These are phyloP conservation scores for Candida nonsorbophila DNA, from an alignment of 805 yeast species.

Conservation along the genomic window DNA sequence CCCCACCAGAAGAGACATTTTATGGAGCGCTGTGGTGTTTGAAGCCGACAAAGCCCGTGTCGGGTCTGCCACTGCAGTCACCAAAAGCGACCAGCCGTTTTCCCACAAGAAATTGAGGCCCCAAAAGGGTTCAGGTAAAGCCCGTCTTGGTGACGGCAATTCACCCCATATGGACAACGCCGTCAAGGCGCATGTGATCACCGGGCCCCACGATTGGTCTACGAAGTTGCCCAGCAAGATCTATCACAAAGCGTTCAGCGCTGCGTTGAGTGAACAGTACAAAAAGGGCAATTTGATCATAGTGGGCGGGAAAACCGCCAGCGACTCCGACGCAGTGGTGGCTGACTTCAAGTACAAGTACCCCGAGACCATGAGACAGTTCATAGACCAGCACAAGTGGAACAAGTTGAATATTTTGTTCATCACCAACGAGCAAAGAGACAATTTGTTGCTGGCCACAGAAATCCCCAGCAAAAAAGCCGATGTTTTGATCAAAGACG, in stretches of 20 bases:
- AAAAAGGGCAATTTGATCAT: constrained; percentile 67
- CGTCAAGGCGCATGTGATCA: constrained; percentile 82
- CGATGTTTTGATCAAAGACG: constrained; percentile 67
- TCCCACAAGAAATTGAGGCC: constrained; percentile 77
- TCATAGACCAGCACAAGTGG: constrained; percentile 45
- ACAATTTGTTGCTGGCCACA: constrained; percentile 58
- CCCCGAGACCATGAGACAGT: constrained; percentile 44
- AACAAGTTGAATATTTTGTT: constrained; percentile 56
- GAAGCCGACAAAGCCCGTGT: constrained; percentile 89
- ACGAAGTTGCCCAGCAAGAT: constrained; percentile 70
- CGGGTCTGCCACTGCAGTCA: constrained; percentile 82
- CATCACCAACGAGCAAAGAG: constrained; percentile 55
- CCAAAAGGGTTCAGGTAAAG: constrained; percentile 93
- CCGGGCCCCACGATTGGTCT: constrained; percentile 85
- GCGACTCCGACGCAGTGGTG: constrained; percentile 2
- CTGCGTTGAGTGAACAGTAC: constrained; percentile 79
- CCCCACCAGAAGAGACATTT: constrained; percentile 82
- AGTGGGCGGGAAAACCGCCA: constrained; percentile 46
- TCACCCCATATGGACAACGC: constrained; percentile 90
- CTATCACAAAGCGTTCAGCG: constrained; percentile 70
- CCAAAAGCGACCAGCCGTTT: constrained; percentile 81
- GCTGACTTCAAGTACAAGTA: constrained; percentile 36
- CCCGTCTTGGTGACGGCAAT: constrained; percentile 94
- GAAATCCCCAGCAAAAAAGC: constrained; percentile 48
- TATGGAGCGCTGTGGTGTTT: constrained; percentile 91